These are phyloP conservation scores for Sarocladium brachiariae DNA, from an alignment of 2,329 filamentous ascomycete genomes.

Conservation along the genomic window DNA sequence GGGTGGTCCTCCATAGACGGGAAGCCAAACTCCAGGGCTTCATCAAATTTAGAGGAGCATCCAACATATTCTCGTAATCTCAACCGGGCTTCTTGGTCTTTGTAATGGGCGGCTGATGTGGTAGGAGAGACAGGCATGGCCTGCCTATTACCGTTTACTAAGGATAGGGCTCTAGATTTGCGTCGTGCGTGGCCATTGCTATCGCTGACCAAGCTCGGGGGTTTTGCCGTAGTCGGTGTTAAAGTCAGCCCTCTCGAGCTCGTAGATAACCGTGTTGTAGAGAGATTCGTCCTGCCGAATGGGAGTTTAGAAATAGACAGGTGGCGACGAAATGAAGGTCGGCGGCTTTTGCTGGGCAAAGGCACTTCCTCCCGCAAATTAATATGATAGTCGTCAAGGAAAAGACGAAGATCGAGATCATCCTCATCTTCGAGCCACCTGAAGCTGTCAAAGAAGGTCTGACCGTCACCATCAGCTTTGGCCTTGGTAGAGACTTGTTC, in stretches of 20 bases:
- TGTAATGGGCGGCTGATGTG: slow-evolving; percentile 70
- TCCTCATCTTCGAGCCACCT: slow-evolving; percentile 69
- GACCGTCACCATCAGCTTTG: slow-evolving; percentile 32
- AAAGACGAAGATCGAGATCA: slow-evolving; percentile 59
- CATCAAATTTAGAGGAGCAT: slow-evolving; percentile 91
- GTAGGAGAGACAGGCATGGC: slow-evolving; percentile 41
- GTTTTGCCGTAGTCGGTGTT: slow-evolving; percentile 9
- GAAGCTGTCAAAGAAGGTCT: slow-evolving; percentile 60
- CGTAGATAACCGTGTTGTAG: slow-evolving; percentile 1
- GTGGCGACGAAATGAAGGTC: slow-evolving; percentile 61
- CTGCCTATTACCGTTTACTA: slow-evolving; percentile 43
- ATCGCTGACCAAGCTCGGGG: slow-evolving; percentile 12
- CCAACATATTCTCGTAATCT: slow-evolving; percentile 82
- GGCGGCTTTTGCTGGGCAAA: slow-evolving; percentile 34
- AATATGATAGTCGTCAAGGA: slow-evolving; percentile 63
- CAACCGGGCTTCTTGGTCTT: slow-evolving; percentile 79
- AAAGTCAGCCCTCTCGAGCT: background rate
- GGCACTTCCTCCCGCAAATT: slow-evolving; percentile 49
- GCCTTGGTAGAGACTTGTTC: slow-evolving; percentile 14
- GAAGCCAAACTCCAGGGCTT: slow-evolving; percentile 90
- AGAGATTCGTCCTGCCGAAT: slow-evolving; percentile 28
- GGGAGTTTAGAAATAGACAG: slow-evolving; percentile 64
- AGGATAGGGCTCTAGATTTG: slow-evolving; percentile 48
- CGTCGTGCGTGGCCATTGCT: slow-evolving; percentile 33
- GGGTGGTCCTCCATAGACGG: slow-evolving; percentile 51